Evolutionary conservation across 208 protist genomes (phyloP), one percentile per base, ranked within the genome.

Genomic region (Novymonas esmeraldas): DNA sequence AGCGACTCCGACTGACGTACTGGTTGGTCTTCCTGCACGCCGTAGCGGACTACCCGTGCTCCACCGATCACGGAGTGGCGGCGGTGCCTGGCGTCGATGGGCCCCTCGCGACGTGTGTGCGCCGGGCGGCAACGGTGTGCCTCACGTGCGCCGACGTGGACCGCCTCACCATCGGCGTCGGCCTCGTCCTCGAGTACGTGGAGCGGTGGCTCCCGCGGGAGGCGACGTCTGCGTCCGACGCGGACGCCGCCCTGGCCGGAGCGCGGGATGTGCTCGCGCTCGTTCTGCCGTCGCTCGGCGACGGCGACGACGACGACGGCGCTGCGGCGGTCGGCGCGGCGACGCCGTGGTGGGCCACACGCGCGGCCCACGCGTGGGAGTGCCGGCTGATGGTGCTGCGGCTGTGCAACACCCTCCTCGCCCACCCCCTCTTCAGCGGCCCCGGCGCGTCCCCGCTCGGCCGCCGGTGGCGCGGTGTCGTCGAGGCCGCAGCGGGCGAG

Each of bases 351-450:
- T 76, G 70, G 70, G 22, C n/a, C n/a, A 44, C 52, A 2, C 24
- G 5, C 4, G 16, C 60, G 6, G 13, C 62, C 24, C 48, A 54
- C 18, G 68, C 65, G 49, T 85, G 79, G 79, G 79, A 85, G 54
- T 38, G 68, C 11, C 71, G 71, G 10, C 24, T 78, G 2, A 26
- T 65, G 63, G 70, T 76, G 41, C 48, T 76, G 61, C 61, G 48
- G 0, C 52, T 76, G 14, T 69, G 62, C 57, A 60, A 22, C 39
- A 16, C 54, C 3, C 61, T 76, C 2, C 56, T 76, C 22, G 49
- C 6, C 3, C 41, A 41, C 31, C 11, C 49, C 1, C 26, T 64
- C n/a, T 36, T 52, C n/a, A 7, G n/a, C 6, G 36, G 10, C 29
- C 28, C 26, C 20, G 57, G 16, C 34, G 0, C 28, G 1, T 3